Evolutionary conservation across 1,284 basidiomycete species (phyloP).

Genomic region (Moniliella sp.): DNA sequence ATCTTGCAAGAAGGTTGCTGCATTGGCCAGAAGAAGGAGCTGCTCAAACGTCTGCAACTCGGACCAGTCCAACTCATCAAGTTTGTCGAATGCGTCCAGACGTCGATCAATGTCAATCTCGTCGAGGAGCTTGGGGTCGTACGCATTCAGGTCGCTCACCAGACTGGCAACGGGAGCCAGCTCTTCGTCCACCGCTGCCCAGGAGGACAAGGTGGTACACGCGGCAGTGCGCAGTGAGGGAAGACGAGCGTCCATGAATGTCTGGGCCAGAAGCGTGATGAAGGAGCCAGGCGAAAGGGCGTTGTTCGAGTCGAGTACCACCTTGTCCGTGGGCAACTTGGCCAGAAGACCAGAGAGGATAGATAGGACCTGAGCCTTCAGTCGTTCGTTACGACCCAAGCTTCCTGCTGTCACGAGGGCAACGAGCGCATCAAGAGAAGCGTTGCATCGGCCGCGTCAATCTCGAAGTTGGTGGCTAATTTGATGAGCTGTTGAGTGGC

Average conservation of each 20-base stretch:
- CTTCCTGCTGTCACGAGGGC: not conserved
- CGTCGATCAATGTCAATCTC: constrained; percentile 83
- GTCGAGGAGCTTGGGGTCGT: constrained; percentile 56
- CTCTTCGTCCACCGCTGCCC: constrained; percentile 7
- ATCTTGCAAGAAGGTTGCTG: constrained; percentile 69
- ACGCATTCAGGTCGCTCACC: constrained; percentile 50
- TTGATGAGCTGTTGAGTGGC: no score
- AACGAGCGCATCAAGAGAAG: not conserved
- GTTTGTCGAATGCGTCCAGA: constrained; percentile 50
- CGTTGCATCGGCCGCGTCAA: not conserved
- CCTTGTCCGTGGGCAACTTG: constrained; percentile 42
- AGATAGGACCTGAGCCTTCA: constrained; percentile 61
- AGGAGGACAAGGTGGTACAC: not conserved
- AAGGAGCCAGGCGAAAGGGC: no score
- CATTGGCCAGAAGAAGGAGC: constrained; percentile 58
- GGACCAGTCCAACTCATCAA: constrained; percentile 40
- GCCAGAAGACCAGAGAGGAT: constrained; percentile 48
- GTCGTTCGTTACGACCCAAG: constrained; percentile 46
- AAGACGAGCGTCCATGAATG: not conserved
- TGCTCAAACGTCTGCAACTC: constrained; percentile 35
- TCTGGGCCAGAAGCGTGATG: no score
- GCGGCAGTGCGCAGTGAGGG: not conserved
- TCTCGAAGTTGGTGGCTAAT: not conserved
- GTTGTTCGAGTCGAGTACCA: no score
- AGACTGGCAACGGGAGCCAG: constrained; percentile 11